Conservation (phyloP, 2,329 filamentous ascomycete genomes). For the Neospermospora avenae region DNA sequence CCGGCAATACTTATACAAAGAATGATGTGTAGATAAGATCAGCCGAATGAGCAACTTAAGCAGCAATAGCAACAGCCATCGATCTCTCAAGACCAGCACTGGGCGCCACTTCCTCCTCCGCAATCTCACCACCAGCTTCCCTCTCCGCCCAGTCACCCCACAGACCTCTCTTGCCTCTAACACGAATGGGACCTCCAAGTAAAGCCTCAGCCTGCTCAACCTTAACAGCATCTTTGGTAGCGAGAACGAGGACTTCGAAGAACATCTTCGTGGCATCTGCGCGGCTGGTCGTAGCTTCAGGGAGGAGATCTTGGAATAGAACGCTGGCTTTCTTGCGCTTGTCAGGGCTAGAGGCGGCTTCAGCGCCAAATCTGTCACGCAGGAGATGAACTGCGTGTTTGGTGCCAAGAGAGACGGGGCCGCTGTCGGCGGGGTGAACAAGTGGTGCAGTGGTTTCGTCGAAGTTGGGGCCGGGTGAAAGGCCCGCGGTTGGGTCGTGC, state of each 20-base stretch:
- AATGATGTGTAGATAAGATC: background rate
- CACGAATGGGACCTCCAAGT: constrained; percentile 76
- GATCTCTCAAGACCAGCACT: constrained; percentile 20
- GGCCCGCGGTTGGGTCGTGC: constrained; percentile 42
- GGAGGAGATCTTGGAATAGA: constrained; percentile 87
- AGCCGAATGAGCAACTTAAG: constrained; percentile 10
- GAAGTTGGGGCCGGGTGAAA: constrained; percentile 57
- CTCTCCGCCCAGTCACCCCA: constrained; percentile 96
- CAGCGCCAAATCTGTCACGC: constrained; percentile 78
- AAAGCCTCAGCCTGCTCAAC: constrained; percentile 76
- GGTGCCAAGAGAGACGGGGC: constrained; percentile 84
- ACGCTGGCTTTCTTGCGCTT: constrained; percentile 74
- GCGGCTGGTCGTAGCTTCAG: constrained; percentile 74
- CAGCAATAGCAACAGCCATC: constrained; percentile 24
- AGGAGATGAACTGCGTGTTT: constrained; percentile 95
- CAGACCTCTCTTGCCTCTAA: constrained; percentile 88
- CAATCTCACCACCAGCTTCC: constrained; percentile 62
- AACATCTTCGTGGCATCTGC: constrained; percentile 99
- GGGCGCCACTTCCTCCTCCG: constrained; percentile 28
- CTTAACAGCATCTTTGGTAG: constrained; percentile 97
- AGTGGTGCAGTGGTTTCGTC: constrained; percentile 75
- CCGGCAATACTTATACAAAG: constrained; percentile 12
- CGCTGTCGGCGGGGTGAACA: constrained; percentile 78
- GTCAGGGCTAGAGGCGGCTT: constrained; percentile 64
- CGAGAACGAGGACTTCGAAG: constrained; percentile 92